Evolutionary conservation across 441 rosid species (phyloP).

Genomic region (Corymbia calophylla): DNA sequence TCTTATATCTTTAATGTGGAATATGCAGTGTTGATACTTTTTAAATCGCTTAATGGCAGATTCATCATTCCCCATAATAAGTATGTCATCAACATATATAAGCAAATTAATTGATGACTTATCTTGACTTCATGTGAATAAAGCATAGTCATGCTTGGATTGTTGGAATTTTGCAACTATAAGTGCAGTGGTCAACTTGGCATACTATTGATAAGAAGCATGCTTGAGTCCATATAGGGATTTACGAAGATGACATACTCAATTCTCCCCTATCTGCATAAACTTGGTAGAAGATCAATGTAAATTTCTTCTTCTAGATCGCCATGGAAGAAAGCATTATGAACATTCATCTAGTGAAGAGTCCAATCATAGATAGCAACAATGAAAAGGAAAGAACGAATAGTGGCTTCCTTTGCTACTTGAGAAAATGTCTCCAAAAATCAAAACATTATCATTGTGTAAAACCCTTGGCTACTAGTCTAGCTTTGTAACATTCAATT

Average conservation of each 20-base stretch:
- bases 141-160: neutral
- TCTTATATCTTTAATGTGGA: neutral
- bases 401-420: neutral
- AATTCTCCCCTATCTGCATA: neutral
- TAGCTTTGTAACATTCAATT: too few species aligned
- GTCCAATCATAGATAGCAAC: neutral
- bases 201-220: neutral
- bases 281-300: neutral
- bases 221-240: neutral
- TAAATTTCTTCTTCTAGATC: neutral
- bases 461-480: neutral
- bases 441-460: neutral
- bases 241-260: neutral
- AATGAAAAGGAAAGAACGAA: neutral
- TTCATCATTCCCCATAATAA: neutral
- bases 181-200: neutral
- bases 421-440: neutral
- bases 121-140: neutral
- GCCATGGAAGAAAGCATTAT: neutral
- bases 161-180: too few species aligned
- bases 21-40: neutral
- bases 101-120: neutral
- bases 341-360: neutral
- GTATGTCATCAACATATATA: neutral
- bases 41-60: too few species aligned